phyloP scores from a whole-genome alignment of 2,329 filamentous ascomycete genomes.

The Hansfordia pulvinata region DNA sequence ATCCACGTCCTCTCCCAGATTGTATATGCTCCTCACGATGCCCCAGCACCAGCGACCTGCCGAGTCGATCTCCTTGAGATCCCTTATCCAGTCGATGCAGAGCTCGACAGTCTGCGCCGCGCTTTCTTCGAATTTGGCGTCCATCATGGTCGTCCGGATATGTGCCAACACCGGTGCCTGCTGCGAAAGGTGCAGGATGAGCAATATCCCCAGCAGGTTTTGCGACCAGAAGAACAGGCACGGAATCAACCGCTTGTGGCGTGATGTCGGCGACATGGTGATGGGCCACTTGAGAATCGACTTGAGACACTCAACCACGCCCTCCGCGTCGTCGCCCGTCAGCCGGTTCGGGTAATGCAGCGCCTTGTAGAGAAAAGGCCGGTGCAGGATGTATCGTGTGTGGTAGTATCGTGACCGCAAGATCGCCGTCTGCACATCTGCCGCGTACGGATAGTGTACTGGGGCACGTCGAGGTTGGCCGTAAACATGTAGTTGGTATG shows the following conservation, averaged over 20 bases:
- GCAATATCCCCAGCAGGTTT: slow-evolving; percentile 42
- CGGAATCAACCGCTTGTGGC: slow-evolving; percentile 44
- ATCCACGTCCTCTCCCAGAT: slow-evolving; percentile 14
- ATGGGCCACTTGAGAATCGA: slow-evolving; percentile 47
- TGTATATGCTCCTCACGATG: slow-evolving; percentile 32
- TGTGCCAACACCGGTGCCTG: slow-evolving; percentile 33
- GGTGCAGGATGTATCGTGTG: slow-evolving; percentile 41
- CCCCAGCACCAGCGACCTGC: slow-evolving; percentile 43
- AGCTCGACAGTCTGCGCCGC: slow-evolving; percentile 31
- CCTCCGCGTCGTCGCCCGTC: slow-evolving; percentile 37
- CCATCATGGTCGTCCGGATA: slow-evolving; percentile 34
- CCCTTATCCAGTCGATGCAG: slow-evolving; percentile 46
- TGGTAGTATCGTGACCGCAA: slow-evolving; percentile 46
- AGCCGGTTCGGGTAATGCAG: slow-evolving; percentile 41
- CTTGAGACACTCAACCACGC: slow-evolving; percentile 41
- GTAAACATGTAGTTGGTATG: slow-evolving; percentile 26
- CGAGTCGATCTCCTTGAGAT: slow-evolving; percentile 38
- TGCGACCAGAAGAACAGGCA: slow-evolving; percentile 49
- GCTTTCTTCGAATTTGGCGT: slow-evolving; percentile 33
- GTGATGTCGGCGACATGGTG: slow-evolving; percentile 38
- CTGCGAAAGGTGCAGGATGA: slow-evolving; percentile 39
- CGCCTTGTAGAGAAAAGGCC: slow-evolving; percentile 45
- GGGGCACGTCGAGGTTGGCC: slow-evolving; percentile 28
- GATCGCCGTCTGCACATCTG: slow-evolving; percentile 42
- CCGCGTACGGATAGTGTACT: slow-evolving; percentile 32